Conservation (phyloP, 1,284 basidiomycete species). For the Sanghuangporus sanghuang region DNA sequence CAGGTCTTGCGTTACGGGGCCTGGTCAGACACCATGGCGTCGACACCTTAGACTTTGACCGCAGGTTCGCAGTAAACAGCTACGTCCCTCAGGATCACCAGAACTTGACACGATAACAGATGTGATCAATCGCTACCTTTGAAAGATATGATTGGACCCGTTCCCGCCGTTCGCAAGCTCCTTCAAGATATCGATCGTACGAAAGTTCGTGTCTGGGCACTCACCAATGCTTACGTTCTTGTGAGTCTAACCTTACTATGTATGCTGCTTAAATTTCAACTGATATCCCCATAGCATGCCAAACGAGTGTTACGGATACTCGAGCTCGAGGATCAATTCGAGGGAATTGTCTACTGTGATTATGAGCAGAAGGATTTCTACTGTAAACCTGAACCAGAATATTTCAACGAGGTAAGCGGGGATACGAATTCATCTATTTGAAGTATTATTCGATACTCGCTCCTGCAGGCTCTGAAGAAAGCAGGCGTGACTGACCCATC, state of each 20-base stretch:
- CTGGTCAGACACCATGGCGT: slow-evolving; percentile 76
- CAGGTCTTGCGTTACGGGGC: slow-evolving; percentile 75
- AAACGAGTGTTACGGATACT: slow-evolving; percentile 74
- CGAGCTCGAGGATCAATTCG: slow-evolving; percentile 68
- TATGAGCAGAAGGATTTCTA: slow-evolving; percentile 66
- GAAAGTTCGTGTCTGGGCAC: slow-evolving; percentile 75
- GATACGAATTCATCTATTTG: neutral
- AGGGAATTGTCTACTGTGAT: slow-evolving; percentile 80
- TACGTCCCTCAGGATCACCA: neutral
- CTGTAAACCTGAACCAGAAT: slow-evolving; percentile 80
- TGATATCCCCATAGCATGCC: slow-evolving; percentile 55
- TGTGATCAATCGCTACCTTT: slow-evolving; percentile 75
- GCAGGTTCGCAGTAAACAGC: slow-evolving; percentile 44
- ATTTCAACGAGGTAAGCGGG: slow-evolving; percentile 29
- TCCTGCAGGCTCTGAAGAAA: slow-evolving; percentile 52
- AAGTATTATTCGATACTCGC: neutral
- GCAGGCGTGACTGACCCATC: slow-evolving; percentile 57
- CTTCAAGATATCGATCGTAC: slow-evolving; percentile 75
- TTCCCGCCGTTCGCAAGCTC: slow-evolving; percentile 58
- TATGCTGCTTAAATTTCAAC: neutral
- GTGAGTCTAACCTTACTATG: slow-evolving; percentile 37
- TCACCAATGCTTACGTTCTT: slow-evolving; percentile 77
- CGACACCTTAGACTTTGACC: slow-evolving; percentile 87
- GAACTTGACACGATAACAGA: neutral
- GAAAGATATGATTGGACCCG: slow-evolving; percentile 72